Conservation (phyloP, 768 basidiomycete genomes). For the Coprinopsis sp. region DNA sequence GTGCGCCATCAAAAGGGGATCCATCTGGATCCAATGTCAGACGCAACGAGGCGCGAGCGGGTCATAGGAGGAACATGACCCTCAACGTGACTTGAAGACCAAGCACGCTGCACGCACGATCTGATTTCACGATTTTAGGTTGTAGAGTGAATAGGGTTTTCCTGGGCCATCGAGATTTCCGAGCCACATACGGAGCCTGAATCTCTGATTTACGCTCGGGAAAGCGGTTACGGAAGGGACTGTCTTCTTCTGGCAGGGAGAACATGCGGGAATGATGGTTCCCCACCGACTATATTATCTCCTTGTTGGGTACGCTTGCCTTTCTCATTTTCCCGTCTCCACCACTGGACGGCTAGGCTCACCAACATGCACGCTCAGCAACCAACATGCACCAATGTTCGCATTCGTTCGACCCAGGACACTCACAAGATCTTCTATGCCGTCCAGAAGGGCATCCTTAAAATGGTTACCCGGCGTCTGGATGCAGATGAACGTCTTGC, state of each 20-base stretch:
- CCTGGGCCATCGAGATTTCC: conserved; percentile 3
- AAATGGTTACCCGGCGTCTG: conserved; percentile 72
- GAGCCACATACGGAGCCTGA: not conserved
- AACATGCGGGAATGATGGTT: conserved; percentile 10
- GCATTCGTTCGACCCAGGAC: conserved; percentile 73
- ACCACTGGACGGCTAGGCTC: not conserved
- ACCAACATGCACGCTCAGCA: conserved; percentile 47
- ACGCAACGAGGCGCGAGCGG: too few relatives aligned
- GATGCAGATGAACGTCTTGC: conserved; percentile 72
- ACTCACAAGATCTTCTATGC: conserved; percentile 81
- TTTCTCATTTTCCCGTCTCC: conserved; percentile 12
- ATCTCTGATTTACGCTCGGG: not conserved
- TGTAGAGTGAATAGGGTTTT: conserved; percentile 54
- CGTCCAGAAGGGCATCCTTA: conserved; percentile 55
- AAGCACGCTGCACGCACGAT: not conserved
- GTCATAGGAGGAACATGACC: too few relatives aligned
- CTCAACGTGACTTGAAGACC: too few relatives aligned
- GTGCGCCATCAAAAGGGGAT: too few relatives aligned
- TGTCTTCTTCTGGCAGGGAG: conserved; percentile 6
- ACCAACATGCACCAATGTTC: conserved; percentile 67
- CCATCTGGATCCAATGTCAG: too few relatives aligned
- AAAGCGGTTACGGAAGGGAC: conserved; percentile 4
- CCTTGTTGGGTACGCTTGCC: conserved; percentile 6
- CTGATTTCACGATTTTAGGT: conserved; percentile 29
- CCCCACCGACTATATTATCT: conserved; percentile 1